phyloP scores from a whole-genome alignment of 805 yeast genomes.

The Ogataea angusta region DNA sequence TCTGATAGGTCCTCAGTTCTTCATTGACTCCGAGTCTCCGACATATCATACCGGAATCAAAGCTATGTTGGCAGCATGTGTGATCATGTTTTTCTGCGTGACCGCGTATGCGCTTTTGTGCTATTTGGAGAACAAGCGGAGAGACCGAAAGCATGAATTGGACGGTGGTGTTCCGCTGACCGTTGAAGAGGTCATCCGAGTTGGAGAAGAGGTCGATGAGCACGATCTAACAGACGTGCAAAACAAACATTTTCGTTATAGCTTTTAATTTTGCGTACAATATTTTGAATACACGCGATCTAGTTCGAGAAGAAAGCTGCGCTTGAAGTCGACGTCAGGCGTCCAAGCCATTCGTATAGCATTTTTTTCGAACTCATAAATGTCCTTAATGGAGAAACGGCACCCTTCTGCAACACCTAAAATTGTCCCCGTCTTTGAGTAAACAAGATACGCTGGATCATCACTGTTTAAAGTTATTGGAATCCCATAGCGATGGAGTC shows the following conservation, averaged over 20 bases:
- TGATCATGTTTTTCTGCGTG: constrained; percentile 21
- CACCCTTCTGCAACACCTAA: constrained; percentile 14
- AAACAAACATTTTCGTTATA: constrained; percentile 55
- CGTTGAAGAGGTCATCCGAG: constrained; percentile 14
- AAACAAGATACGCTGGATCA: constrained; percentile 41
- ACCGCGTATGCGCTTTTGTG: constrained; percentile 19
- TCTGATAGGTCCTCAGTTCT: constrained; percentile 63
- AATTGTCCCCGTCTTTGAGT: constrained; percentile 41
- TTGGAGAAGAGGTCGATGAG: constrained; percentile 20
- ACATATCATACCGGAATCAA: constrained; percentile 56
- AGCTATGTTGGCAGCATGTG: constrained; percentile 32
- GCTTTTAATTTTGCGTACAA: constrained; percentile 1
- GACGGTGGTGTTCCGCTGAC: constrained; percentile 1
- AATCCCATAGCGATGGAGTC: constrained; percentile 36
- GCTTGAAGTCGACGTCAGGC: constrained; percentile 18
- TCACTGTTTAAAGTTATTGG: constrained; percentile 41
- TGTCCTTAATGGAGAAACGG: constrained; percentile 12
- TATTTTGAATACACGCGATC: constrained; percentile 12
- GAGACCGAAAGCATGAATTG: background rate
- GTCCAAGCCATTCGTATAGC: constrained; percentile 25
- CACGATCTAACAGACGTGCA: constrained; percentile 57
- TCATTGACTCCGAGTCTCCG: constrained; percentile 50
- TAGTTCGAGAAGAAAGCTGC: constrained; percentile 12
- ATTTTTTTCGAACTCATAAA: constrained; percentile 18
- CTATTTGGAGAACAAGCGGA: constrained; percentile 41